Evolutionary conservation across 2,329 filamentous ascomycete genomes (phyloP).

Genomic region (Clonostachys byssicola): DNA sequence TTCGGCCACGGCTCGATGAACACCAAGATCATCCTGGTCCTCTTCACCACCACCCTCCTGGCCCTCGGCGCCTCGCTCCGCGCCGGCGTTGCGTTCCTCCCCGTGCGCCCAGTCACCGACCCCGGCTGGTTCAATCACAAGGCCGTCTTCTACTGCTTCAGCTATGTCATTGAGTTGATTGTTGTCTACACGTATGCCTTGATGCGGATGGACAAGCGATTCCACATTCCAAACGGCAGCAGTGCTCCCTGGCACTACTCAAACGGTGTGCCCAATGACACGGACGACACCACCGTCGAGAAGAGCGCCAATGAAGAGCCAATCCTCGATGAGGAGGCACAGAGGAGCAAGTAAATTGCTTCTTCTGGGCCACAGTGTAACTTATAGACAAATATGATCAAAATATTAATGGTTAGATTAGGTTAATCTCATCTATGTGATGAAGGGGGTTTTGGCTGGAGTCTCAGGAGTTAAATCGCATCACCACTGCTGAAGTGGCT

Average conservation of each 20-base stretch:
- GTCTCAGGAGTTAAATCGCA: too few relatives aligned
- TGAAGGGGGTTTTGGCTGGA: too few relatives aligned
- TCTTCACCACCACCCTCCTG: conserved; percentile 55
- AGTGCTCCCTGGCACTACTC: conserved; percentile 50
- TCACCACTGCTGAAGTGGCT: too few relatives aligned
- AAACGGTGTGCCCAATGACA: conserved; percentile 4
- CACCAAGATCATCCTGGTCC: conserved; percentile 62
- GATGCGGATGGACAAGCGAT: conserved; percentile 68
- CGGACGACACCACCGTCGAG: too few relatives aligned
- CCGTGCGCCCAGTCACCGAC: conserved; percentile 34
- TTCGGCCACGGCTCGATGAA: conserved; percentile 61
- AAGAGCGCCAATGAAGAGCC: too few relatives aligned
- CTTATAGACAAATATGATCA: too few relatives aligned
- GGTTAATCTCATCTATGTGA: too few relatives aligned
- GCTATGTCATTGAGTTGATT: conserved; percentile 69
- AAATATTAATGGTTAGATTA: too few relatives aligned
- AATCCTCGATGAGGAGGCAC: too few relatives aligned
- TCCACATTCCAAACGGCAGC: conserved; percentile 70
- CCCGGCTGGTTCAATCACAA: conserved; percentile 70
- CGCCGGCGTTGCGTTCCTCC: conserved; percentile 50
- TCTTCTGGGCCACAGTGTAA: too few relatives aligned
- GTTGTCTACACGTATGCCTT: conserved; percentile 65
- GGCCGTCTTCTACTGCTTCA: conserved; percentile 75
- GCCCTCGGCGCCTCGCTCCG: conserved; percentile 68
- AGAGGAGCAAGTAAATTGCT: too few relatives aligned